These are phyloP conservation scores for Kluyveromyces lactis DNA, from an alignment of 805 yeast species.

Conservation along the genomic window DNA sequence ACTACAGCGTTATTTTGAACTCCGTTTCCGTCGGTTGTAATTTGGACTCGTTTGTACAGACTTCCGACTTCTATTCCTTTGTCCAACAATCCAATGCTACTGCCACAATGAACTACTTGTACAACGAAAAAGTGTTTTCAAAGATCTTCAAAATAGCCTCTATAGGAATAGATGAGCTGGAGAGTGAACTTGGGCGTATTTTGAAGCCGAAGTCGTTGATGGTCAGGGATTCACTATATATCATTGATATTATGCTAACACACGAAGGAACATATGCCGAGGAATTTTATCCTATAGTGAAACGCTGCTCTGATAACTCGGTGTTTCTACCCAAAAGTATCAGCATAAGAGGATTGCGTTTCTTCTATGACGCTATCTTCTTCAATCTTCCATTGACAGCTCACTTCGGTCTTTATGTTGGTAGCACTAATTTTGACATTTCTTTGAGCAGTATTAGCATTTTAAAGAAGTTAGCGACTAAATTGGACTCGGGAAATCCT, in stretches of 20 bases:
- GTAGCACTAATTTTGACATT: slow-evolving; percentile 42
- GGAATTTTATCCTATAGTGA: slow-evolving; percentile 31
- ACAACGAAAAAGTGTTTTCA: slow-evolving; percentile 47
- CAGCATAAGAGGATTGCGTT: slow-evolving; percentile 52
- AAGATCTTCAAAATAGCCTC: slow-evolving; percentile 50
- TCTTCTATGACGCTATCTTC: slow-evolving; percentile 65
- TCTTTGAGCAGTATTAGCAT: slow-evolving; percentile 48
- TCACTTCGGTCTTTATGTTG: slow-evolving; percentile 67
- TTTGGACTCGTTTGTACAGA: slow-evolving; percentile 39
- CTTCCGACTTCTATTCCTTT: slow-evolving; percentile 38
- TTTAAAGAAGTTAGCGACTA: slow-evolving; percentile 39
- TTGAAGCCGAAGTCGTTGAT: slow-evolving; percentile 25
- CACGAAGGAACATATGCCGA: slow-evolving; percentile 51
- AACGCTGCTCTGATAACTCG: slow-evolving; percentile 20
- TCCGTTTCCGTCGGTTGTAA: slow-evolving; percentile 45
- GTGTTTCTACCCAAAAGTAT: slow-evolving; percentile 27
- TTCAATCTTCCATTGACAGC: slow-evolving; percentile 66
- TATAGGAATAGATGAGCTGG: slow-evolving; percentile 50
- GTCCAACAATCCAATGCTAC: slow-evolving; percentile 66
- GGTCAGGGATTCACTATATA: slow-evolving; percentile 35
- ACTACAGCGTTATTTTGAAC: slow-evolving; percentile 43
- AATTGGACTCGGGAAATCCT: slow-evolving; percentile 22
- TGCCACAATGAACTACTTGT: slow-evolving; percentile 52
- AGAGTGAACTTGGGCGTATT: slow-evolving; percentile 14
- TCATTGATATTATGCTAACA: slow-evolving; percentile 39